Conservation (phyloP, 352 stramenopile genomes). For the Phytophthora citrophthora region DNA sequence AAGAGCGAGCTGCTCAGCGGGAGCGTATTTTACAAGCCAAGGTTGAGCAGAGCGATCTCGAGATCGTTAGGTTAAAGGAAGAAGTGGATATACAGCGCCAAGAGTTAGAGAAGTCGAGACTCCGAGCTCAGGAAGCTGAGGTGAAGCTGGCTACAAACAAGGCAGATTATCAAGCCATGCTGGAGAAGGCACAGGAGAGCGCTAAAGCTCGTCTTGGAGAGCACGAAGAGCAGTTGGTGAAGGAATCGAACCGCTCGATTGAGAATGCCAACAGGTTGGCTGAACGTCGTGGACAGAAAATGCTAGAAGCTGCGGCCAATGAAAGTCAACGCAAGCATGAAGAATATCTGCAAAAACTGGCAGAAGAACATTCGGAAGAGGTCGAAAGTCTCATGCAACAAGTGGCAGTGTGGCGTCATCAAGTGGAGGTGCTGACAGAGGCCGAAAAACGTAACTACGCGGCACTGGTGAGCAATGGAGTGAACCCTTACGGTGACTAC, state of each 20-base stretch:
- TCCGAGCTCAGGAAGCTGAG: conserved; percentile 49
- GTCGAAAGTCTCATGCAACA: conserved; percentile 84
- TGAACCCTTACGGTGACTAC: conserved; percentile 62
- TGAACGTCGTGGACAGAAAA: conserved; percentile 58
- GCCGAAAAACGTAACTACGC: conserved; percentile 82
- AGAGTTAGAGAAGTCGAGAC: conserved; percentile 41
- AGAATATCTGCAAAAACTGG: conserved; percentile 81
- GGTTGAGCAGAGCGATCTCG: conserved; percentile 44
- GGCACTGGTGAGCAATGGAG: conserved; percentile 62
- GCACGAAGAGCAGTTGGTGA: conserved; percentile 72
- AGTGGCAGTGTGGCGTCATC: conserved; percentile 82
- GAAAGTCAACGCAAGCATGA: conserved; percentile 69
- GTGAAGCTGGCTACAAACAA: conserved; percentile 37
- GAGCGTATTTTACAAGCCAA: conserved; percentile 37
- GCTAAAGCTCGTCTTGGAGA: conserved; percentile 56
- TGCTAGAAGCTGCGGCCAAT: conserved; percentile 57
- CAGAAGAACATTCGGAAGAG: conserved; percentile 84
- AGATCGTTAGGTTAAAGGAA: conserved; percentile 50
- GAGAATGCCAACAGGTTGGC: conserved; percentile 63
- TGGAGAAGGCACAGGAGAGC: conserved; percentile 55
- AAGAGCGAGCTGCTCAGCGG: conserved; percentile 32
- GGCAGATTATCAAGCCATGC: conserved; percentile 47
- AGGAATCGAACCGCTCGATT: conserved; percentile 83
- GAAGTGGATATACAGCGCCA: conserved; percentile 43
- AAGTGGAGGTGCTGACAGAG: conserved; percentile 86